A percentile compares a stretch with the other conserved stretches of the same genome.
These are phyloP conservation scores for Trypanosoma vivax DNA, from an alignment of 208 protist genomes.

Conservation along the genomic window DNA sequence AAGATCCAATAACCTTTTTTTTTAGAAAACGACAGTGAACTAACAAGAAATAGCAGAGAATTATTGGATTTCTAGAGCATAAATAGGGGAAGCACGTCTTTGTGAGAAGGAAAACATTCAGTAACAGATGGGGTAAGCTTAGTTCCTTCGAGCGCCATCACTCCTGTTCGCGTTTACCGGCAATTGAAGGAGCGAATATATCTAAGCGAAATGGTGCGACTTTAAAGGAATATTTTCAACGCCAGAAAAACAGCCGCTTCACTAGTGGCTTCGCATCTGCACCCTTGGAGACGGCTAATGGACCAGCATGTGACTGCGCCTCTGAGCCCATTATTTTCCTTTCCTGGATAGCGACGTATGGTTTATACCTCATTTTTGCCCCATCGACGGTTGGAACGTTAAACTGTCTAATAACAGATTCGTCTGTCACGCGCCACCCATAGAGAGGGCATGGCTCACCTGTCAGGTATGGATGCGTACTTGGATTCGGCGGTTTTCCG, in stretches of 20 bases:
- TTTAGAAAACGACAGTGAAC: too few species aligned
- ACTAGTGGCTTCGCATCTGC: constrained; percentile 65
- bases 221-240: constrained; percentile 27
- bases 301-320: not conserved
- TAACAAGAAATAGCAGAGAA: too few species aligned
- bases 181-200: too few species aligned
- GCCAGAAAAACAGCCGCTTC: constrained; percentile 87
- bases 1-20: too few species aligned
- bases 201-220: too few species aligned
- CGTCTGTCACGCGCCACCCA: constrained; percentile 82
- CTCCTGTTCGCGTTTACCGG: not conserved
- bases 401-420: constrained; percentile 74
- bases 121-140: too few species aligned
- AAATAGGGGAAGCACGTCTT: too few species aligned
- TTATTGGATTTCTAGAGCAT: too few species aligned
- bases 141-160: too few species aligned
- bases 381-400: constrained; percentile 64
- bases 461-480: constrained; percentile 81
- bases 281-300: constrained; percentile 1
- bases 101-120: too few species aligned
- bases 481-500: constrained; percentile 86
- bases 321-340: constrained; percentile 59
- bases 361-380: constrained; percentile 72
- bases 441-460: constrained; percentile 88
- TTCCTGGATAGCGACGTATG: constrained; percentile 85